Conservation (phyloP, 2,329 filamentous ascomycete species). For the Arthroderma sp. region DNA sequence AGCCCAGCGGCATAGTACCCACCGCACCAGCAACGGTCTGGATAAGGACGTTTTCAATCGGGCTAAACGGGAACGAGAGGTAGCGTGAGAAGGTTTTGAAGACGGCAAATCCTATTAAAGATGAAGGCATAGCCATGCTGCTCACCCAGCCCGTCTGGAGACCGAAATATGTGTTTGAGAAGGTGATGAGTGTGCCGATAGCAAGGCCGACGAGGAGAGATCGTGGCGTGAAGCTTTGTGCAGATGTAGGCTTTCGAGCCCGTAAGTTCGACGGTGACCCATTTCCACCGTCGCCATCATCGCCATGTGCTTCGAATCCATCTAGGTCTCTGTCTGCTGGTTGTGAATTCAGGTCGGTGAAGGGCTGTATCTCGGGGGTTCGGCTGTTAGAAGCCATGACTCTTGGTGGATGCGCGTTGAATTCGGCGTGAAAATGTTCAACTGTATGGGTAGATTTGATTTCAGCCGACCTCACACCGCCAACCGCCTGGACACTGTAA, state of each 20-base stretch:
- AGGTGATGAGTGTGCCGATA: constrained; percentile 84
- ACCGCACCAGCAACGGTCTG: constrained; percentile 93
- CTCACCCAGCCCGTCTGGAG: constrained; percentile 74
- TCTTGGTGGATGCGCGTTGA: too few species aligned
- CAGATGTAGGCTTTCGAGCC: constrained; percentile 13
- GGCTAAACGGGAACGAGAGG: constrained; percentile 70
- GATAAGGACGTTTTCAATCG: constrained; percentile 91
- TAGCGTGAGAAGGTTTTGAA: constrained; percentile 68
- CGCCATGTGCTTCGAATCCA: neutral
- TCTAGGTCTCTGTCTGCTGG: neutral
- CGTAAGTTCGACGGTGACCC: neutral
- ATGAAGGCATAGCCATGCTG: constrained; percentile 94
- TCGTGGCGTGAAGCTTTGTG: constrained; percentile 65
- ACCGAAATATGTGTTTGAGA: constrained; percentile 98
- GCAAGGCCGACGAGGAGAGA: constrained; percentile 65
- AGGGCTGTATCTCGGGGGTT: too few species aligned
- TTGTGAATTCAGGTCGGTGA: too few species aligned
- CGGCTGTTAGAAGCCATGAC: too few species aligned
- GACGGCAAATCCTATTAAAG: constrained; percentile 84
- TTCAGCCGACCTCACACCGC: too few species aligned
- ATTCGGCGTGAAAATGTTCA: too few species aligned
- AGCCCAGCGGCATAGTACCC: constrained; percentile 91
- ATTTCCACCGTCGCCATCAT: neutral
- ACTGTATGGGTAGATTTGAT: too few species aligned
- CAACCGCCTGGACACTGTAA: too few species aligned